phyloP scores from a whole-genome alignment of 208 protist genomes.

The Herpetomonas samuelpessoai region DNA sequence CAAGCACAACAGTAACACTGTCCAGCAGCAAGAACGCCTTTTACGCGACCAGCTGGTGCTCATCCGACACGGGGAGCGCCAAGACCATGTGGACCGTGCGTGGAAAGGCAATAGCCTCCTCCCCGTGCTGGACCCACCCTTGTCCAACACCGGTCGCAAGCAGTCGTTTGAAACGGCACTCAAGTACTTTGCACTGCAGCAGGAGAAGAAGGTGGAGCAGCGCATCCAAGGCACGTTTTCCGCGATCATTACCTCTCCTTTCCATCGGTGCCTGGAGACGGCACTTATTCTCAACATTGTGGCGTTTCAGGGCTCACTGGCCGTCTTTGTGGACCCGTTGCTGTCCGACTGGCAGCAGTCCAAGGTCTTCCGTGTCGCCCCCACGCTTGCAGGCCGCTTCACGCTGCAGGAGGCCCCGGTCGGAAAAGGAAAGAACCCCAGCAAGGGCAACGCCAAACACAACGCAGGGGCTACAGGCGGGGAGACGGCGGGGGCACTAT shows the following conservation, averaged over 20 bases:
- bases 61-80: slow-evolving; percentile 76
- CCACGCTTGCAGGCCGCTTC: slow-evolving; percentile 62
- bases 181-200: slow-evolving; percentile 39
- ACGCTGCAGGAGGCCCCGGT: neutral
- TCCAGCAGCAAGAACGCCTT: slow-evolving; percentile 22
- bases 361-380: slow-evolving; percentile 62
- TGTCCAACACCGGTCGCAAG: slow-evolving; percentile 58
- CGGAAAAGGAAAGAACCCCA: slow-evolving; percentile 3
- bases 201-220: slow-evolving; percentile 50
- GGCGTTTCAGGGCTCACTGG: slow-evolving; percentile 62
- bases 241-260: slow-evolving; percentile 67
- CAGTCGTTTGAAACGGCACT: slow-evolving; percentile 84
- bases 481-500: neutral
- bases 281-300: slow-evolving; percentile 74
- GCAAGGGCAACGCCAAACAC: neutral
- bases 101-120: slow-evolving; percentile 63
- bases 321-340: slow-evolving; percentile 74
- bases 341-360: slow-evolving; percentile 79
- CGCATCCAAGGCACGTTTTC: slow-evolving; percentile 65
- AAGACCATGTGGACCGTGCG: slow-evolving; percentile 68
- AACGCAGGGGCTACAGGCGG: neutral
- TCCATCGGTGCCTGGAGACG: slow-evolving; percentile 84
- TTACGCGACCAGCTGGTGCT: slow-evolving; percentile 62
- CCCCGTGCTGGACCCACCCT: slow-evolving; percentile 68
- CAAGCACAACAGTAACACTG: slow-evolving; percentile 31